Conservation (phyloP, 345 rosid species). For the Draba incana region DNA sequence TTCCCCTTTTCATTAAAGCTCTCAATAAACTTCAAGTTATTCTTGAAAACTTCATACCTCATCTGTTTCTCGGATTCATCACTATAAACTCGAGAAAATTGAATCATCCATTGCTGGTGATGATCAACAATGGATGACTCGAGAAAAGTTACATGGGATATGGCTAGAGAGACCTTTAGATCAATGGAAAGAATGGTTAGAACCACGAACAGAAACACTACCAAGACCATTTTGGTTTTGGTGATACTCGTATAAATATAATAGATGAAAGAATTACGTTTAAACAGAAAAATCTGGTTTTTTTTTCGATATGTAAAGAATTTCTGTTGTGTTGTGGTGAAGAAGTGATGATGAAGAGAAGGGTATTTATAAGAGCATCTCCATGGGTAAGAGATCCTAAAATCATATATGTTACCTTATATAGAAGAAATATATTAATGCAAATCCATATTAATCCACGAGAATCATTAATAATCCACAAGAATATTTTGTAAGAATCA, state of each 20-base stretch:
- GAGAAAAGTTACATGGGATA: constrained; percentile 5
- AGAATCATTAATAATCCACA: no score
- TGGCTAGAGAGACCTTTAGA: constrained; percentile 19
- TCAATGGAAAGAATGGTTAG: constrained; percentile 15
- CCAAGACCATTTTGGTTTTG: constrained; percentile 6
- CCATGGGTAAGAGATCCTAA: neutral
- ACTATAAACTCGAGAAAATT: constrained; percentile 33
- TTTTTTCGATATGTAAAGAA: neutral
- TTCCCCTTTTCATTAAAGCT: constrained; percentile 38
- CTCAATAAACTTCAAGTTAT: constrained; percentile 45
- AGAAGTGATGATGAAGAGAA: constrained; percentile 1
- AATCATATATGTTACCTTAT: no score
- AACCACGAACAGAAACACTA: neutral
- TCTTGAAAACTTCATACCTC: constrained; percentile 42
- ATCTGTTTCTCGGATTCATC: constrained; percentile 35
- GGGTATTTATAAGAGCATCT: no score
- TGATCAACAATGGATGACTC: no score
- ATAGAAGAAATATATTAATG: no score
- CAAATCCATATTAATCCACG: no score
- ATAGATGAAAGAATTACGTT: neutral
- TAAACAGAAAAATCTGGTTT: neutral
- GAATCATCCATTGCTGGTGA: constrained; percentile 37
- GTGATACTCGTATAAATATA: neutral
- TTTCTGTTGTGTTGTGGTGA: constrained; percentile 4
- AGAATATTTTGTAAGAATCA: no score